Evolutionary conservation across 1,284 basidiomycete genomes (phyloP).

Genomic region (Ganoderma meredithae): DNA sequence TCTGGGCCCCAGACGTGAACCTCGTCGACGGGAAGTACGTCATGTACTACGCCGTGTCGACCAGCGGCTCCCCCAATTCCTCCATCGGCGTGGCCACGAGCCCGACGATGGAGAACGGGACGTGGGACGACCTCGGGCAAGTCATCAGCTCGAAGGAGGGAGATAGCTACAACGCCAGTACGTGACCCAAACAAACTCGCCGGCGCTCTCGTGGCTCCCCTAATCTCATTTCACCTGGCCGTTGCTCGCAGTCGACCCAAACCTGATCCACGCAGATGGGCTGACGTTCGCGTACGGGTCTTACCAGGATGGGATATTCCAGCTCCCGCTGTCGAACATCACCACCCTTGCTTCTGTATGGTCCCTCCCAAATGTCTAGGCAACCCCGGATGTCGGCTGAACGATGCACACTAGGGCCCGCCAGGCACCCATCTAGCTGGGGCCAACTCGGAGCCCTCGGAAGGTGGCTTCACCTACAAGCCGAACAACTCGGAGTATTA

Average conservation of each 20-base stretch:
- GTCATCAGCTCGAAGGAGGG: conserved; percentile 39
- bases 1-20: conserved; percentile 27
- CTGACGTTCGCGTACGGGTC: conserved; percentile 20
- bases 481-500: conserved; percentile 9
- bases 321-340: conserved; percentile 11
- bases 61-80: conserved; percentile 40
- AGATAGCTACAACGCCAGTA: conserved; percentile 42
- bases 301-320: conserved; percentile 13
- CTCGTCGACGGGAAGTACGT: conserved; percentile 34
- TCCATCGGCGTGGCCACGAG: conserved; percentile 44
- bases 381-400: not conserved
- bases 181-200: not conserved
- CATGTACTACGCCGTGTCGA: conserved; percentile 43
- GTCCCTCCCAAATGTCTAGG: not conserved
- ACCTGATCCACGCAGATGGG: conserved; percentile 21
- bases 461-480: conserved; percentile 19
- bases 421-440: conserved; percentile 14
- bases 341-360: conserved; percentile 6
- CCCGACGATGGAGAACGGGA: conserved; percentile 43
- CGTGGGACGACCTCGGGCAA: conserved; percentile 43
- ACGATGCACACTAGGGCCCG: conserved; percentile 3
- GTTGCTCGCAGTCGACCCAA: conserved; percentile 25
- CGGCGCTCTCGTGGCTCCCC: not conserved
- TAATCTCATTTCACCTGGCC: no score
- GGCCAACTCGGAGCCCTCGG: not conserved